phyloP scores from a whole-genome alignment of 768 basidiomycete genomes.

The Macrolepiota albuminosa region DNA sequence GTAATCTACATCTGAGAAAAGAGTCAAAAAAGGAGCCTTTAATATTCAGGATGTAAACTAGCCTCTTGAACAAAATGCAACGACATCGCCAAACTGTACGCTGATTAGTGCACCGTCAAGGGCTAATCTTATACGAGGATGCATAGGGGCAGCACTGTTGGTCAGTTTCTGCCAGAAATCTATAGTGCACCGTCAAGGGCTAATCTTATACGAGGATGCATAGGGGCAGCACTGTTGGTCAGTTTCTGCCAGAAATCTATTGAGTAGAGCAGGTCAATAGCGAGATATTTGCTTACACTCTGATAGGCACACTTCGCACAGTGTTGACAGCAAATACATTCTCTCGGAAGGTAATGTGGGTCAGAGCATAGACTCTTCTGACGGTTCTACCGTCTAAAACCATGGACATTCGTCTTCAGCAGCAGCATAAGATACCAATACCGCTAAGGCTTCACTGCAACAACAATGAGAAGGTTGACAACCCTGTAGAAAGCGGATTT shows the following conservation, averaged over 20 bases:
- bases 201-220: slow-evolving; percentile 64
- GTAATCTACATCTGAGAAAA: slow-evolving; percentile 56
- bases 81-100: slow-evolving; percentile 73
- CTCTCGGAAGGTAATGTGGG: slow-evolving; percentile 39
- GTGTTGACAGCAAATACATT: slow-evolving; percentile 42
- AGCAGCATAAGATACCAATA: slow-evolving; percentile 67
- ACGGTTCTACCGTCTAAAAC: slow-evolving; percentile 38
- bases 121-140: slow-evolving; percentile 62
- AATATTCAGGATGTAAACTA: background rate
- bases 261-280: background rate
- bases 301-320: slow-evolving; percentile 65
- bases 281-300: slow-evolving; percentile 44
- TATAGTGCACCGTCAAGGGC: slow-evolving; percentile 52
- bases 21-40: background rate
- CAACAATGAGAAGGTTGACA: background rate
- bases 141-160: slow-evolving; percentile 63
- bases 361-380: slow-evolving; percentile 62
- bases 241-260: slow-evolving; percentile 44
- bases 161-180: slow-evolving; percentile 42
- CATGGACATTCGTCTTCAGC: slow-evolving; percentile 38
- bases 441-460: slow-evolving; percentile 44
- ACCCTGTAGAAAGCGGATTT: background rate
- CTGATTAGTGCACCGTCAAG: slow-evolving; percentile 54
- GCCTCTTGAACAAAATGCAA: slow-evolving; percentile 70
- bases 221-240: slow-evolving; percentile 55